phyloP scores from a whole-genome alignment of 106 monocot genomes.

The Allium fistulosum region DNA sequence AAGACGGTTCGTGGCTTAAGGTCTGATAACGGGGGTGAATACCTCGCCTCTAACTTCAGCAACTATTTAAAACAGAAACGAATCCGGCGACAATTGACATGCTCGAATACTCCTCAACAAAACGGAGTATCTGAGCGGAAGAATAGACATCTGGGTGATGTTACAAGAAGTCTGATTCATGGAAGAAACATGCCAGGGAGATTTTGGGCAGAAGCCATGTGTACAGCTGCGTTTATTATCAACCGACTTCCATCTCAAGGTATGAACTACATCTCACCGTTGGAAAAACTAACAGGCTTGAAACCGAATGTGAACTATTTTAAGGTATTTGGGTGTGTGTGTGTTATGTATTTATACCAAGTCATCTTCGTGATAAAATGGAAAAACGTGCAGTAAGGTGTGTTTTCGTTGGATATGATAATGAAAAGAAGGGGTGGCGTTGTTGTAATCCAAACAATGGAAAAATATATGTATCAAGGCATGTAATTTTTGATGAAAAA shows the following conservation, averaged over 20 bases:
- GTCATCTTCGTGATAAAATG: slow-evolving; percentile 1
- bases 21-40: background rate
- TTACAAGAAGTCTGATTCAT: background rate
- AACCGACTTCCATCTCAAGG: background rate
- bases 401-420: slow-evolving; percentile 4
- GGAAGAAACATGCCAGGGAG: background rate
- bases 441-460: background rate
- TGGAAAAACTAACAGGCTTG: background rate
- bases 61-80: background rate
- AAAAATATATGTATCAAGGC: background rate
- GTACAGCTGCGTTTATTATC: background rate
- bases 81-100: background rate
- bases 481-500: slow-evolving; percentile 4
- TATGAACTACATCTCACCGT: background rate
- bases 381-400: background rate
- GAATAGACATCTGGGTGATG: background rate
- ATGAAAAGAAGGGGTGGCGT: slow-evolving; percentile 7
- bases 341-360: slow-evolving; percentile 1
- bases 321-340: background rate
- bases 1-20: background rate
- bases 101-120: background rate
- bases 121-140: background rate
- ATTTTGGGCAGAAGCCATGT: slow-evolving; percentile 5
- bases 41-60: background rate
- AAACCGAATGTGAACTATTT: background rate